Evolutionary conservation across 139 green algal genomes (phyloP).

Genomic region (Axilococcus clingmanii): DNA sequence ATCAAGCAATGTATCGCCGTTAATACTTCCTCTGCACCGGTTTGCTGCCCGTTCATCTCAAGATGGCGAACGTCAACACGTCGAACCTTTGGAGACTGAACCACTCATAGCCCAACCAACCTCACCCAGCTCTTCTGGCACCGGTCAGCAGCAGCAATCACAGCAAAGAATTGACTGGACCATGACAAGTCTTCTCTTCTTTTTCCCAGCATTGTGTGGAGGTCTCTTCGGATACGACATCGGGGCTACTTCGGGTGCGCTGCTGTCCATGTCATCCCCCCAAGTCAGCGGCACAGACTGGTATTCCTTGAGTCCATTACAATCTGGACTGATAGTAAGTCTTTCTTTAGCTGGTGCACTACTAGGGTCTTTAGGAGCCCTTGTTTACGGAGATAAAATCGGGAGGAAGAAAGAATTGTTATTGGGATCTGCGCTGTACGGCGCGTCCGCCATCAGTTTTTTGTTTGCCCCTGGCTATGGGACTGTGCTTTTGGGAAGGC

Average conservation of each 20-base stretch:
- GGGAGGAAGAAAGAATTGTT: slow-evolving; percentile 71
- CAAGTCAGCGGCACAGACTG: slow-evolving; percentile 53
- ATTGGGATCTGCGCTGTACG: slow-evolving; percentile 59
- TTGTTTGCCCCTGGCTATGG: slow-evolving; percentile 23
- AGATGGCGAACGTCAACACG: no score
- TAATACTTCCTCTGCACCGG: no score
- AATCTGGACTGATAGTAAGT: slow-evolving; percentile 63
- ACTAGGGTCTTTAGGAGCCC: slow-evolving; percentile 49
- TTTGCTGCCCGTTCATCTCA: no score
- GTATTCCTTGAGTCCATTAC: slow-evolving; percentile 38
- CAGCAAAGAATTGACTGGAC: slow-evolving; percentile 21
- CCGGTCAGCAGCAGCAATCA: no score
- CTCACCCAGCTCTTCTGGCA: no score
- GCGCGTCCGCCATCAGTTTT: slow-evolving; percentile 23
- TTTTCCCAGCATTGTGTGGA: slow-evolving; percentile 58
- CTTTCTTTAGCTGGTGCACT: slow-evolving; percentile 70
- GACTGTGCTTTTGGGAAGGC: slow-evolving; percentile 45
- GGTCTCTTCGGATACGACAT: slow-evolving; percentile 81
- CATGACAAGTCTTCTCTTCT: slow-evolving; percentile 31
- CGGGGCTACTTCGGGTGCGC: slow-evolving; percentile 67
- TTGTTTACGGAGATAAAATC: slow-evolving; percentile 61
- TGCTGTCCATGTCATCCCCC: slow-evolving; percentile 54
- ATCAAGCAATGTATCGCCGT: no score
- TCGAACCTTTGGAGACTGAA: no score
- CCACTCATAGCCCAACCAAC: no score